A percentile compares a stretch with the other conserved stretches of the same genome.
These are phyloP conservation scores for Cymbopogon citratus DNA, from an alignment of 176 grass and related monocot genomes.

Conservation along the genomic window DNA sequence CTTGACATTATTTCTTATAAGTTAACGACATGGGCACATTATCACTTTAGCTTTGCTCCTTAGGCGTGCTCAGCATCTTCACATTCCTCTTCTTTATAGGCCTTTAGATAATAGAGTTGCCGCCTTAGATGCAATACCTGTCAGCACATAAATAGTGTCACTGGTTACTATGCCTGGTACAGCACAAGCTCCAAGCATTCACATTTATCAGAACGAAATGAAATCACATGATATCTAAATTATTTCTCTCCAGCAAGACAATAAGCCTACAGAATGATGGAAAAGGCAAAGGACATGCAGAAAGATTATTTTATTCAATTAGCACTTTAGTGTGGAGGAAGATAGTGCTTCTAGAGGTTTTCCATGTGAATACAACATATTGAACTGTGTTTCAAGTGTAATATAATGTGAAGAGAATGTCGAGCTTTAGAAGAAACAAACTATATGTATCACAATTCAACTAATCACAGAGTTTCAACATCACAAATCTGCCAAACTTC, in stretches of 20 bases:
- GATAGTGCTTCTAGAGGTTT: background rate
- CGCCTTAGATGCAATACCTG: constrained; percentile 71
- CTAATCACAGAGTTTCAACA: background rate
- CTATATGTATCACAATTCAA: background rate
- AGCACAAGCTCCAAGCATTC: background rate
- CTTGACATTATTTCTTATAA: background rate
- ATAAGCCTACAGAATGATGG: background rate
- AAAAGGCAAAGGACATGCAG: background rate
- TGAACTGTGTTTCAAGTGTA: background rate
- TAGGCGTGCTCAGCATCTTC: constrained; percentile 24
- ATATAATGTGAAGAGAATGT: background rate
- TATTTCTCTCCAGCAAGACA: background rate
- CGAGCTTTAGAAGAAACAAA: background rate
- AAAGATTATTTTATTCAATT: background rate
- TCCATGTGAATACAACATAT: background rate
- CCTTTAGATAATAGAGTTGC: constrained; percentile 51
- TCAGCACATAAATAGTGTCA: constrained; percentile 18
- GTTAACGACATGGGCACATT: background rate
- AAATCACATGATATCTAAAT: background rate
- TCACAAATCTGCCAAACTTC: background rate
- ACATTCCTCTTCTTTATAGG: constrained; percentile 38
- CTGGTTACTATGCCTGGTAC: background rate
- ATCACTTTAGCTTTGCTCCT: background rate
- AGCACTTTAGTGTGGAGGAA: background rate
- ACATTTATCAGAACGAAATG: background rate